Percentiles rank a stretch among this genome's conserved stretches.
phyloP scores from a whole-genome alignment of 305 asterid genomes.

The Fraxinus platypoda region DNA sequence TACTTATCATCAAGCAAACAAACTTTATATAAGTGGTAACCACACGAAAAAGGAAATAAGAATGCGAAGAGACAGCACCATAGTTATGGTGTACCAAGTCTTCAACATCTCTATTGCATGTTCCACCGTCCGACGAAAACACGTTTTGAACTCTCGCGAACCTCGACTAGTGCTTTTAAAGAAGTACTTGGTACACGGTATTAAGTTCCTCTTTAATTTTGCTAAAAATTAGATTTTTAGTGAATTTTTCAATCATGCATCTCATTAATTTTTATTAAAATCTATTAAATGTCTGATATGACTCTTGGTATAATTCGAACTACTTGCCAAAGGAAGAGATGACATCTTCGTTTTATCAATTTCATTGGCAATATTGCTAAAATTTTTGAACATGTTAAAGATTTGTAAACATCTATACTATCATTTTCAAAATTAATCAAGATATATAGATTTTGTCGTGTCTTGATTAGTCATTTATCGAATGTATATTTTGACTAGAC shows the following conservation, averaged over 20 bases:
- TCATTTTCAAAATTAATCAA: no score
- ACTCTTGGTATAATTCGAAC: no score
- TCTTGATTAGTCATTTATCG: no score
- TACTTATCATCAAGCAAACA: background rate
- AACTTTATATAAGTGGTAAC: background rate
- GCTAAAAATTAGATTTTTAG: no score
- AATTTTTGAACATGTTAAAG: no score
- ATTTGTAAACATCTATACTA: background rate
- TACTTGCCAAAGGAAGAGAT: background rate
- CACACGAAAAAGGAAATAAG: background rate
- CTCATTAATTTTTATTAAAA: no score
- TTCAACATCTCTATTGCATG: background rate
- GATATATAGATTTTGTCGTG: no score
- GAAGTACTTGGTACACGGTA: background rate
- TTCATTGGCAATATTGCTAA: background rate
- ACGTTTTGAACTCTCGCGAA: background rate
- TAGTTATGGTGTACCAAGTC: background rate
- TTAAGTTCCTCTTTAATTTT: background rate
- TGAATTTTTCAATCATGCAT: no score
- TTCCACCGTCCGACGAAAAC: background rate
- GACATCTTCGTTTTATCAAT: background rate
- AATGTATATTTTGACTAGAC: background rate
- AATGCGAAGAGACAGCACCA: conserved; percentile 18
- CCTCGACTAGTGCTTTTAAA: background rate
- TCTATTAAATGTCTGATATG: no score